These are phyloP conservation scores for Dendrobium catenatum DNA, from an alignment of 106 monocot genomes.

Conservation along the genomic window DNA sequence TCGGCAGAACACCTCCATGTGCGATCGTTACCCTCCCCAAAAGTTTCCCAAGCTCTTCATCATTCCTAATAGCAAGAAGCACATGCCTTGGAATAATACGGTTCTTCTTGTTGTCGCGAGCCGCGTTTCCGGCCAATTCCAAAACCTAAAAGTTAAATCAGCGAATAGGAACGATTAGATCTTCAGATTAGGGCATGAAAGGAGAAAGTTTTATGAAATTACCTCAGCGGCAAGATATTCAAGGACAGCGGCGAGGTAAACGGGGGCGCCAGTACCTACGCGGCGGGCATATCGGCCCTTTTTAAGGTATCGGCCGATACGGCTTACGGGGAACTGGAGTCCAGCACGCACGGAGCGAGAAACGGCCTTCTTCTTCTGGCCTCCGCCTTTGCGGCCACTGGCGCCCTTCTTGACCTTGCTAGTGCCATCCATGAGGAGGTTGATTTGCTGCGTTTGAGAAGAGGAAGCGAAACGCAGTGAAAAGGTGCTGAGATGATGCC, in stretches of 20 bases:
- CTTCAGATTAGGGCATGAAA: not conserved
- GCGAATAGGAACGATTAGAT: conserved; percentile 15
- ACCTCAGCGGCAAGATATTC: conserved; percentile 72
- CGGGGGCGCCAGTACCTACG: conserved; percentile 54
- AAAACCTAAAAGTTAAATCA: conserved; percentile 6
- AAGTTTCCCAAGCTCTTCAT: conserved; percentile 13
- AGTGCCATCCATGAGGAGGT: not conserved
- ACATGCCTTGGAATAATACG: conserved; percentile 9
- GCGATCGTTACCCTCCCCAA: not conserved
- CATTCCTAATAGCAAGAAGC: conserved; percentile 14
- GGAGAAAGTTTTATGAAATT: not conserved
- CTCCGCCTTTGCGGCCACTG: conserved; percentile 17
- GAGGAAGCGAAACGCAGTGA: too few species aligned
- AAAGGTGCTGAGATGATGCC: too few species aligned
- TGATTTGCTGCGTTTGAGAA: too few species aligned
- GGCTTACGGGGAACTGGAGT: conserved; percentile 36
- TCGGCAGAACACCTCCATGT: conserved; percentile 45
- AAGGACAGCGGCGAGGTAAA: conserved; percentile 63
- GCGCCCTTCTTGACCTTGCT: conserved; percentile 23
- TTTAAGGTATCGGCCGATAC: conserved; percentile 38
- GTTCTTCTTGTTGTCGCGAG: conserved; percentile 16
- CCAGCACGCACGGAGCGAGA: conserved; percentile 30
- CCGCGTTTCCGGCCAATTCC: conserved; percentile 15
- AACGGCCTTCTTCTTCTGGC: conserved; percentile 19
- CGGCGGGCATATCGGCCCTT: conserved; percentile 55